Conservation (phyloP, 768 basidiomycete genomes). For the Lanmaoa pseudosensibilis region DNA sequence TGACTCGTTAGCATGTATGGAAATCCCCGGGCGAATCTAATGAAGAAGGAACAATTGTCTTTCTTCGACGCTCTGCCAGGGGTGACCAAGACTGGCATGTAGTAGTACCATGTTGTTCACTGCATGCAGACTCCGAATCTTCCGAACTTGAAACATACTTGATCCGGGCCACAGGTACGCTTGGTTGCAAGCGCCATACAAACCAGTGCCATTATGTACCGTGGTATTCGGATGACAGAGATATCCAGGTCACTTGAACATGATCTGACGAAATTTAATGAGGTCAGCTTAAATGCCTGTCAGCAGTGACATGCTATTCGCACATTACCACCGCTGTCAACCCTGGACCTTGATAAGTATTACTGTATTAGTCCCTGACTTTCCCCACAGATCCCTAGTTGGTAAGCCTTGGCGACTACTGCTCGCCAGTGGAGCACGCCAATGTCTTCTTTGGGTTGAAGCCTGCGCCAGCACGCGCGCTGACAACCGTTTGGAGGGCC, state of each 20-base stretch:
- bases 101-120: not conserved
- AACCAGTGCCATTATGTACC: not conserved
- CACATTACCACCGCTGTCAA: slow-evolving; percentile 5
- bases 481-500: not conserved
- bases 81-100: not conserved
- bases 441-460: not conserved
- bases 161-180: not conserved
- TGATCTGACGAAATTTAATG: too few relatives aligned
- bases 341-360: not conserved
- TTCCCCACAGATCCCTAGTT: not conserved
- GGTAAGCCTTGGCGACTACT: not conserved
- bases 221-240: not conserved
- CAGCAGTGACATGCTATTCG: not conserved
- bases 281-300: too few relatives aligned
- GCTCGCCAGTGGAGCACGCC: not conserved
- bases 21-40: not conserved
- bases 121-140: not conserved
- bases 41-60: not conserved
- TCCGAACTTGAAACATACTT: not conserved
- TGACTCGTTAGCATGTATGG: not conserved
- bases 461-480: not conserved
- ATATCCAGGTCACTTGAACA: too few relatives aligned
- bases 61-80: not conserved
- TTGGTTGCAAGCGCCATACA: not conserved
- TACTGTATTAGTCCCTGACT: not conserved